Conservation (phyloP, 1,284 basidiomycete genomes). For the Leccinum pachyderme region DNA sequence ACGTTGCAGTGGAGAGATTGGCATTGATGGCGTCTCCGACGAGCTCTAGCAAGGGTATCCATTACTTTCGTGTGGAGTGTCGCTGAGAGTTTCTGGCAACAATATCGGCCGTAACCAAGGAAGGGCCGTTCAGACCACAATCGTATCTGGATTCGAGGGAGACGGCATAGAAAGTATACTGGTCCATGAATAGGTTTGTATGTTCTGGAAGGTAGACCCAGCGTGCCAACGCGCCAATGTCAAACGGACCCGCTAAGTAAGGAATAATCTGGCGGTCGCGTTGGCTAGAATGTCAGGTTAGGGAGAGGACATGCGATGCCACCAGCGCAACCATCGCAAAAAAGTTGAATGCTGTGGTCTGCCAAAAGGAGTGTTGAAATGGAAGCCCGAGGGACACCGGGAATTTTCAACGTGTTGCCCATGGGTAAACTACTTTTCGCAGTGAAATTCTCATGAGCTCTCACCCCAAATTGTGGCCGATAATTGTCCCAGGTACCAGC, state of each 20-base stretch:
- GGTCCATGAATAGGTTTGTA: conserved; percentile 36
- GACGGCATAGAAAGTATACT: conserved; percentile 43
- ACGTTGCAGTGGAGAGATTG: conserved; percentile 22
- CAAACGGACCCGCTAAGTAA: conserved; percentile 1
- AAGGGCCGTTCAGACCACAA: conserved; percentile 43
- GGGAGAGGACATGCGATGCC: neutral
- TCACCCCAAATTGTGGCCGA: no score
- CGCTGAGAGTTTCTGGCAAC: conserved; percentile 39
- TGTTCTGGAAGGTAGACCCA: conserved; percentile 31
- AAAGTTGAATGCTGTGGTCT: neutral
- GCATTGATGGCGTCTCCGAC: conserved; percentile 36
- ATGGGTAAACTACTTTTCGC: neutral
- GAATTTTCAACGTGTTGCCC: neutral
- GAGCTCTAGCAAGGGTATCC: conserved; percentile 41
- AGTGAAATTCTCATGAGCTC: no score
- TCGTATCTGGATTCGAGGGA: conserved; percentile 45
- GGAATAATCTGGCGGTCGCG: neutral
- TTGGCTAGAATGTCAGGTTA: neutral
- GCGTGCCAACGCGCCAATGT: neutral
- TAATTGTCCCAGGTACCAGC: no score
- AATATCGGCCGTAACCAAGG: conserved; percentile 39
- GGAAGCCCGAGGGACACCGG: neutral
- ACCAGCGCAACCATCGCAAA: neutral
- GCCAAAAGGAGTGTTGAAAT: neutral
- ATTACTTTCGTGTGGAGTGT: no score